Evolutionary conservation across 2,329 filamentous ascomycete genomes (phyloP), one percentile per base, ranked within the genome.

Genomic region (Fusarium papillatum): DNA sequence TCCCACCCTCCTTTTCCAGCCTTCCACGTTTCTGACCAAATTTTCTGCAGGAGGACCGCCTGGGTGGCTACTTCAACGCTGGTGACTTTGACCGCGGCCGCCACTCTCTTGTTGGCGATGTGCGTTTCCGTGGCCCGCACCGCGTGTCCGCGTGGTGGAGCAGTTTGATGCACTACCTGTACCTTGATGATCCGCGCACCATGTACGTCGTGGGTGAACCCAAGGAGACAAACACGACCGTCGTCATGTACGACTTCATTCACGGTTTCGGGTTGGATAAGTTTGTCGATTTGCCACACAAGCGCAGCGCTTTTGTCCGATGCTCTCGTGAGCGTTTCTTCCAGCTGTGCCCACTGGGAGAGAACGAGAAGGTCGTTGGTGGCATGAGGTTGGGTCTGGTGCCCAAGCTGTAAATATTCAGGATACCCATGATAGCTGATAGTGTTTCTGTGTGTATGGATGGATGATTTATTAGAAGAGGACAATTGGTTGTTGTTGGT

Each of bases 181-280:
- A 90, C 82, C 86, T 92, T 39, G 90, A 92, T 76, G 90, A 92
- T 75, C 87, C 89, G 68, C 88, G 90, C 66, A 92, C 90, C 4
- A 85, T 82, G 80, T 84, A 85, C 72, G 88, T 91, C 11, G 89
- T 92, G 10, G 93, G 93, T 72, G 94, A 96, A 85, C 94, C 94
- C 39, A 93, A 93, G 81, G 91, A 90, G 70, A 93, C 91, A 7
- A 94, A 93, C 78, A 89, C 87, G 34, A 93, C 91, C 0, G 92
- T 95, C 17, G 86, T 95, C 69, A 91, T 92, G 72, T 95, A 95
- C 82, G 94, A 96, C 78, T 89, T 94, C 66, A 90, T 93, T 63
- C 92, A 95, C 78, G 94, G 94, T 2, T 93, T 95, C 78, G 90
- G 91, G 9, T 86, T 95, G 43, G 91, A 94, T 77, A 94, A 94